These are phyloP conservation scores for Penicillium dipodomyicola DNA, from an alignment of 495 filamentous ascomycete species.

Conservation along the genomic window DNA sequence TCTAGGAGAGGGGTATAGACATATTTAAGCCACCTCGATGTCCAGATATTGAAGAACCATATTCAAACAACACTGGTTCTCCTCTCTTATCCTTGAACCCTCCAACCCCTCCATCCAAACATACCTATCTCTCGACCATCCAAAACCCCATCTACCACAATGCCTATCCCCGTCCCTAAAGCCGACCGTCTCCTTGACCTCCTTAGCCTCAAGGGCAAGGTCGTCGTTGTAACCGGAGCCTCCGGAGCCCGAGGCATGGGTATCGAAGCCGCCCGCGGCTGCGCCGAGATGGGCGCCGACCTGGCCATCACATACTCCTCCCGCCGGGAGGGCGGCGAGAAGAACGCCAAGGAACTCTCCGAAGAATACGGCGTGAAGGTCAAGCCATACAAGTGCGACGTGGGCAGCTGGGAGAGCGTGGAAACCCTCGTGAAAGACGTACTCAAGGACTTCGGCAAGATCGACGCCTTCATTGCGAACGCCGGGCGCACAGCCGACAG, in stretches of 20 bases:
- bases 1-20: not conserved
- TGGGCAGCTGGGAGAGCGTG: conserved; percentile 53
- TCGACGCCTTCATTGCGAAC: conserved; percentile 68
- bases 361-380: conserved; percentile 62
- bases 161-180: conserved; percentile 58
- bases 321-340: conserved; percentile 57
- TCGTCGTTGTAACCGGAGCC: conserved; percentile 68
- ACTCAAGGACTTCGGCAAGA: conserved; percentile 61
- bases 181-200: conserved; percentile 59
- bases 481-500: conserved; percentile 63
- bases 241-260: conserved; percentile 69
- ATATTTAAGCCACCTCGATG: not conserved
- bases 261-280: conserved; percentile 69
- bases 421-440: conserved; percentile 49
- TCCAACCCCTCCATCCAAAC: no score
- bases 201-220: conserved; percentile 71
- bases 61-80: no score
- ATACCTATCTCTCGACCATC: not conserved
- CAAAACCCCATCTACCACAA: conserved; percentile 15
- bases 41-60: not conserved
- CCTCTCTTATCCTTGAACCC: not conserved
- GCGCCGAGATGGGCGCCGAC: conserved; percentile 70
- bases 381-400: conserved; percentile 63
- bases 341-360: conserved; percentile 60
- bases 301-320: conserved; percentile 67